A percentile compares a stretch with the other conserved stretches of the same genome.
Conservation (phyloP, 768 basidiomycete genomes). For the Macrolepiota dolichaula region DNA sequence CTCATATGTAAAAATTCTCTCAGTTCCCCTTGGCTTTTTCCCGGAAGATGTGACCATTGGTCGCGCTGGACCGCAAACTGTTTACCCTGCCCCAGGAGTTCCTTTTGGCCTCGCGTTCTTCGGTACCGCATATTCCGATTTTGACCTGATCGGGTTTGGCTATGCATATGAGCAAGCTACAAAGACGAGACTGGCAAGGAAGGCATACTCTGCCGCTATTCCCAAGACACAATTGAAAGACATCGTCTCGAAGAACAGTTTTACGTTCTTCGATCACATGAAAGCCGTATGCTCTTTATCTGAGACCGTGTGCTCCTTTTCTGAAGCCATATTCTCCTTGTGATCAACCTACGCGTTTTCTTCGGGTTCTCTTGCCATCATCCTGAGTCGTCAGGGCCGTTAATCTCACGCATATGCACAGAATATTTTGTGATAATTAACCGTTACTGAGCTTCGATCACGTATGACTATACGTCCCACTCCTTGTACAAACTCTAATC, state of each 20-base stretch:
- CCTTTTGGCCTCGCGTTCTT: slow-evolving; percentile 64
- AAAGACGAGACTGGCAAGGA: slow-evolving; percentile 41
- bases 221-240: slow-evolving; percentile 54
- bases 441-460: too few species aligned
- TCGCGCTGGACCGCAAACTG: slow-evolving; percentile 35
- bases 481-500: too few species aligned
- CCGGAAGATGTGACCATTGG: slow-evolving; percentile 38
- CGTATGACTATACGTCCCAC: too few species aligned
- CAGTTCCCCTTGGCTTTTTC: too few species aligned
- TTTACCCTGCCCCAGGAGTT: slow-evolving; percentile 51
- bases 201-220: slow-evolving; percentile 50
- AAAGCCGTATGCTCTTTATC: too few species aligned
- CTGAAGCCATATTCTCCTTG: background rate
- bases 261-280: background rate
- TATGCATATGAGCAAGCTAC: too few species aligned
- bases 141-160: slow-evolving; percentile 51
- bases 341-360: background rate
- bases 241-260: background rate
- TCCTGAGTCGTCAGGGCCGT: too few species aligned
- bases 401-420: too few species aligned
- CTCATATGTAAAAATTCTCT: slow-evolving; percentile 36
- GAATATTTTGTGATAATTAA: too few species aligned
- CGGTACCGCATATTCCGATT: slow-evolving; percentile 60
- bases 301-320: too few species aligned
- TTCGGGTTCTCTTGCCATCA: background rate